Percentiles rank a stretch among this genome's conserved stretches.
Evolutionary conservation across 768 basidiomycete genomes (phyloP).

Genomic region (Podaxis sp.): DNA sequence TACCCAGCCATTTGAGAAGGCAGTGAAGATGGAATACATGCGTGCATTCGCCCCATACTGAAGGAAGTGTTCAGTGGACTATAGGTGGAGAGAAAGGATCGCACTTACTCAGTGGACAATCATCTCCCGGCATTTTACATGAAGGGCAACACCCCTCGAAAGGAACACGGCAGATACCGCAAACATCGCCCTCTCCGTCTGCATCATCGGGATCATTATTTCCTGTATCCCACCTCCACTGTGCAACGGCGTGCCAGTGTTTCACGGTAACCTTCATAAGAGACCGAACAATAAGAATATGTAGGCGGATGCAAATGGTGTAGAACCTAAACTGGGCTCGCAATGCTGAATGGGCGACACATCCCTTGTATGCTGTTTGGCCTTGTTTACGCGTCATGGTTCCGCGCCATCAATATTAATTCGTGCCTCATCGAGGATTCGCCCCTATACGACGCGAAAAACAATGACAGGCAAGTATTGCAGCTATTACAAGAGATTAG

Average conservation of each 20-base stretch:
- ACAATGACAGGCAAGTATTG: too few relatives aligned
- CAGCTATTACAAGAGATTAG: too few relatives aligned
- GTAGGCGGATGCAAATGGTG: conserved; percentile 2
- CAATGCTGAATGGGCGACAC: neutral
- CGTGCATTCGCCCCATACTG: conserved; percentile 97
- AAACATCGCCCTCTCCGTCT: conserved; percentile 57
- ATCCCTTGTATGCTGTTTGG: conserved; percentile 22
- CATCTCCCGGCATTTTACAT: conserved; percentile 94
- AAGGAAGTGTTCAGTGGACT: neutral
- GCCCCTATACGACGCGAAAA: too few relatives aligned
- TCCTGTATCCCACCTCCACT: conserved; percentile 83
- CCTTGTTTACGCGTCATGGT: conserved; percentile 29
- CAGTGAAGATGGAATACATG: conserved; percentile 99
- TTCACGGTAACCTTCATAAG: conserved; percentile 82
- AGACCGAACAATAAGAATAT: neutral
- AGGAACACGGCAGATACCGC: conserved; percentile 89
- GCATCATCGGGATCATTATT: conserved; percentile 35
- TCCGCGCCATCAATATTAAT: neutral
- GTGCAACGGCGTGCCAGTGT: conserved; percentile 84
- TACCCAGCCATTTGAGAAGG: conserved; percentile 93
- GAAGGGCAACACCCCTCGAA: conserved; percentile 95
- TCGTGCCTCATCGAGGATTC: too few relatives aligned
- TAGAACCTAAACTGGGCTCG: neutral
- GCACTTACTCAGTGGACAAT: conserved; percentile 35
- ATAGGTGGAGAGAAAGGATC: neutral